Evolutionary conservation across 352 stramenopile species (phyloP).

Genomic region (Globisporangium takayamanum): DNA sequence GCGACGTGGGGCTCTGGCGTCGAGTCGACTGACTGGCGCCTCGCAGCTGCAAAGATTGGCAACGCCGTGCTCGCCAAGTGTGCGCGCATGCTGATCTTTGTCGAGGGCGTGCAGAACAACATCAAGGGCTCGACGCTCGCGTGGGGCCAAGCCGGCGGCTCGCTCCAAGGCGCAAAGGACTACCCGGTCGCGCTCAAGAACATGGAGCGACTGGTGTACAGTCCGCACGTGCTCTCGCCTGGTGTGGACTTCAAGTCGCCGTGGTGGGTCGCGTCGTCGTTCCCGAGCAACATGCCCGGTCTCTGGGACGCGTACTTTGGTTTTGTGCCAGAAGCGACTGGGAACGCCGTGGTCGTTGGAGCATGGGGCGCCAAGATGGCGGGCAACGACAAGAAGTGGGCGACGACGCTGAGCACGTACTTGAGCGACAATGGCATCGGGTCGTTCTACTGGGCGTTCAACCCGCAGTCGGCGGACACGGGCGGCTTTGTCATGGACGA

Average conservation of each 20-base stretch:
- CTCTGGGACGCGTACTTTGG: constrained; percentile 70
- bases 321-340: constrained; percentile 48
- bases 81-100: constrained; percentile 57
- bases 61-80: constrained; percentile 63
- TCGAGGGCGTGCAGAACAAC: constrained; percentile 70
- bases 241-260: constrained; percentile 56
- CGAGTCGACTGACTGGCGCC: constrained; percentile 54
- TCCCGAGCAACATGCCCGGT: constrained; percentile 59
- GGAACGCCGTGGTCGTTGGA: constrained; percentile 51
- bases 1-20: constrained; percentile 60
- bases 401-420: constrained; percentile 39
- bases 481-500: constrained; percentile 65
- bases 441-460: constrained; percentile 77
- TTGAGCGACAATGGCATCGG: constrained; percentile 45
- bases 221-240: constrained; percentile 54
- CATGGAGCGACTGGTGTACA: constrained; percentile 68
- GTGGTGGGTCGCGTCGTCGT: constrained; percentile 51
- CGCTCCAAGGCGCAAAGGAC: constrained; percentile 48
- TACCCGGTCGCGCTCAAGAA: constrained; percentile 61
- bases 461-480: constrained; percentile 63
- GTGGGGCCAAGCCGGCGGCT: constrained; percentile 59
- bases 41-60: constrained; percentile 55
- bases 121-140: constrained; percentile 44
- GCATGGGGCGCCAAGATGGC: constrained; percentile 65
- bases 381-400: constrained; percentile 54